phyloP scores from a whole-genome alignment of 345 rosid species.

The Eucalyptus marginata region DNA sequence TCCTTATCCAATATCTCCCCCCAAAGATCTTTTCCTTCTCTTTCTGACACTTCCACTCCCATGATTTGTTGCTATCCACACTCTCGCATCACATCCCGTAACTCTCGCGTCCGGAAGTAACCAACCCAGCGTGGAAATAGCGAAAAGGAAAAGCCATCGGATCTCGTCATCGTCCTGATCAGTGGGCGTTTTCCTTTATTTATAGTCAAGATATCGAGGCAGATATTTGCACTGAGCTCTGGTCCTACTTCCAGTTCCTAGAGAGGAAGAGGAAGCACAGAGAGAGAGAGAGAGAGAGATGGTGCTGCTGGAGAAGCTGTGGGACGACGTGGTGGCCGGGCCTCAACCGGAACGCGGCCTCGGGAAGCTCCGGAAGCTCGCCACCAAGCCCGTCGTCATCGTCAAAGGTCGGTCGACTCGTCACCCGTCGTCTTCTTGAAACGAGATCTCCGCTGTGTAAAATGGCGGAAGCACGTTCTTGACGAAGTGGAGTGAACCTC shows the following conservation, averaged over 20 bases:
- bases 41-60: background rate
- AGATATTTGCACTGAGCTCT: background rate
- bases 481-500: background rate
- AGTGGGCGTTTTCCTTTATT: background rate
- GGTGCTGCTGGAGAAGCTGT: constrained; percentile 56
- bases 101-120: accelerated
- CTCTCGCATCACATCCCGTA: background rate
- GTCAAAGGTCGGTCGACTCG: constrained; percentile 20
- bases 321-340: constrained; percentile 89
- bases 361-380: constrained; percentile 58
- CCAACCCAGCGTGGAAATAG: background rate
- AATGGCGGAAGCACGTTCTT: background rate
- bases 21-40: background rate
- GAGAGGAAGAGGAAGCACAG: too few relatives aligned
- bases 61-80: background rate
- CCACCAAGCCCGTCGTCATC: constrained; percentile 25
- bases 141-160: background rate
- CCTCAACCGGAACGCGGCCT: constrained; percentile 94
- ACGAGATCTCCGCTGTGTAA: background rate
- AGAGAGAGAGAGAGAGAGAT: background rate
- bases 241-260: background rate
- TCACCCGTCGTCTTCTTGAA: background rate
- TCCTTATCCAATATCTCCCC: background rate
- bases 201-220: background rate
- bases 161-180: background rate